Evolutionary conservation across 495 filamentous ascomycete species (phyloP), one percentile per base, ranked within the genome.

Genomic region (Tricharina praecox): DNA sequence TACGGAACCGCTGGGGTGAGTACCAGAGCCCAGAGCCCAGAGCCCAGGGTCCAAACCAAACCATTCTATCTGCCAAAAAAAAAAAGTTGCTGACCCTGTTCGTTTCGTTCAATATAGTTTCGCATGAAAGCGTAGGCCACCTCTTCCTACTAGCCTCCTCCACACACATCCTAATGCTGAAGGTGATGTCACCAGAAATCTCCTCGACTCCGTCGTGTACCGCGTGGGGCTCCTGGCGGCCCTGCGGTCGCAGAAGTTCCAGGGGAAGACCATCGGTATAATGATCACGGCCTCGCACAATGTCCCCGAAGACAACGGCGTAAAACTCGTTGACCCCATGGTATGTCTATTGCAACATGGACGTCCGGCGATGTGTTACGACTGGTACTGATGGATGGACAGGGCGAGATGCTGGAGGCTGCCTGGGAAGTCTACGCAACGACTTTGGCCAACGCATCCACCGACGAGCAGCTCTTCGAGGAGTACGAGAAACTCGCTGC

Each of bases 211-310:
- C 13, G 82, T 96, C 38, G 73, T 93, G 54, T 95, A 85, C 62
- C 76, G 87, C 36, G 85, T 93, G 34, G 90, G 87, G 37, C 71
- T 96, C 47, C 74, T 94, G 25, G 83, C 92, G 33, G 76, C 82
- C 39, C 73, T 96, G n/a, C 82, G 90, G 30, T 95, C 85, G 33
- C 83, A 82, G 60, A 87, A 86, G 62, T 72, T 87, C 42, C 78
- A 78, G 58, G 79, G 85, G 50, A 81, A 88, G 68, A 81, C 82
- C 56, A 92, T 99, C 62, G 90, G 90, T 62, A 76, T 99, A 43
- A 96, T 99, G 90, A 85, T 99, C 63, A 99, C 90, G 53, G 90
- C 90, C 26, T 93, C 85, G 55, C 90, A 99, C 73, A 99, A 99
- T 66, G 85, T 85, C 30, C 84, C 92, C 2, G 78, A 80, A 57